phyloP scores from a whole-genome alignment of 306 rosid species.

The Cyamopsis tetragonoloba region DNA sequence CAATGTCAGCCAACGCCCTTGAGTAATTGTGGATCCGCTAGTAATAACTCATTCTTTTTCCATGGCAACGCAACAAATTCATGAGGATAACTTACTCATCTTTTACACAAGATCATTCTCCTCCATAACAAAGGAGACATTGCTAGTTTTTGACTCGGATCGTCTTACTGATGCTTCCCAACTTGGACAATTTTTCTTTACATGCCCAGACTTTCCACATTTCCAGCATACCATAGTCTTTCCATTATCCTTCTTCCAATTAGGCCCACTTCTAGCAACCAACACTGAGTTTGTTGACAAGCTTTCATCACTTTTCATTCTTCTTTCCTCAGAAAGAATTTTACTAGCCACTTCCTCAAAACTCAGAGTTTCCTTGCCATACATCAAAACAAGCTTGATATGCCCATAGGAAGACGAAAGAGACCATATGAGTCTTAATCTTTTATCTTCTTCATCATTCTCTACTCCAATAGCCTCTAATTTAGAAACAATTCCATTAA shows the following conservation, averaged over 20 bases:
- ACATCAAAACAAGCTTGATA: too few species aligned
- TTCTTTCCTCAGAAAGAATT: background rate
- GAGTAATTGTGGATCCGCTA: background rate
- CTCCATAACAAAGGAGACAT: background rate
- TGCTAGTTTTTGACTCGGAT: too few species aligned
- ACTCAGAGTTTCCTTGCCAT: too few species aligned
- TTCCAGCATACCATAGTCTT: too few species aligned
- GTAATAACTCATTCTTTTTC: background rate
- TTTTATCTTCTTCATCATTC: background rate
- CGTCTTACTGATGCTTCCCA: too few species aligned
- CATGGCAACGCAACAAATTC: too few species aligned
- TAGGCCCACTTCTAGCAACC: background rate
- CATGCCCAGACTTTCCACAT: background rate
- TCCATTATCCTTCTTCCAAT: too few species aligned
- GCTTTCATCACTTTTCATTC: background rate
- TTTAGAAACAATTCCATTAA: too few species aligned
- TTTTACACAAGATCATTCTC: background rate
- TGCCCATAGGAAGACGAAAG: slow-evolving; percentile 1
- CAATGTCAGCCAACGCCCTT: too few species aligned
- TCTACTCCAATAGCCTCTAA: background rate
- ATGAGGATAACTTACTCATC: too few species aligned
- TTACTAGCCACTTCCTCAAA: too few species aligned
- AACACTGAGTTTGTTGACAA: background rate
- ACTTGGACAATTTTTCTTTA: too few species aligned
- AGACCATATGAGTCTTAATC: background rate